A percentile compares a stretch with the other conserved stretches of the same genome.
phyloP scores from a whole-genome alignment of 768 basidiomycete genomes.

The Kondoa malvinella region DNA sequence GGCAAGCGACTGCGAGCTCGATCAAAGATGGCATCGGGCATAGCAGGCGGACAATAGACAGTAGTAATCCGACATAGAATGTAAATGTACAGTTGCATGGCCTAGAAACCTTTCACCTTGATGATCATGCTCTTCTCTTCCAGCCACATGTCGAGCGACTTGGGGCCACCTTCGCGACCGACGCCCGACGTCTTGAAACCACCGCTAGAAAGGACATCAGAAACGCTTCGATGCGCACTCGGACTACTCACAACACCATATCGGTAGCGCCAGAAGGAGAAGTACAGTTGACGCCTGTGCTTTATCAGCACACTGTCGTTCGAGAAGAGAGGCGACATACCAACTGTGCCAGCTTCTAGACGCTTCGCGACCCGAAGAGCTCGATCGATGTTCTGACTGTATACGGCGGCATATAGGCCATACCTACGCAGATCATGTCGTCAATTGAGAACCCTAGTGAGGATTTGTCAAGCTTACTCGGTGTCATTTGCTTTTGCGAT shows the following conservation, averaged over 20 bases:
- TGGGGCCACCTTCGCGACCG: slow-evolving; percentile 12
- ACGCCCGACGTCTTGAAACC: slow-evolving; percentile 11
- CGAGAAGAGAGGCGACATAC: neutral
- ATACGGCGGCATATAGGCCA: slow-evolving; percentile 13
- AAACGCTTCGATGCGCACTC: neutral
- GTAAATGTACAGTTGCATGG: too few relatives aligned
- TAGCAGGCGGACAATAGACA: neutral
- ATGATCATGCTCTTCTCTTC: slow-evolving; percentile 5
- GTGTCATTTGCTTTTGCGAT: slow-evolving; percentile 56
- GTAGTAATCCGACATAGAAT: neutral
- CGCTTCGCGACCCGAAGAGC: slow-evolving; percentile 11
- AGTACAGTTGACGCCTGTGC: slow-evolving; percentile 11
- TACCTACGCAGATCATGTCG: neutral
- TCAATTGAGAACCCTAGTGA: neutral
- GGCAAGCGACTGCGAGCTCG: neutral
- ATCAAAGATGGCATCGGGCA: neutral
- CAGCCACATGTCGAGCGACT: slow-evolving; percentile 13
- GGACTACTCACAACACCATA: slow-evolving; percentile 6
- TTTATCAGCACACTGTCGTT: neutral
- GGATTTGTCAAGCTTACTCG: slow-evolving; percentile 18
- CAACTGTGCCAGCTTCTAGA: slow-evolving; percentile 15
- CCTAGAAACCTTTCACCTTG: neutral
- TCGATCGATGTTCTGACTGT: slow-evolving; percentile 13
- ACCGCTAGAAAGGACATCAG: neutral
- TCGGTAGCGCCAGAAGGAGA: slow-evolving; percentile 1